Percentiles rank a stretch among this genome's conserved stretches.
Evolutionary conservation across 306 rosid genomes (phyloP).

Genomic region (Medicago ruthenica): DNA sequence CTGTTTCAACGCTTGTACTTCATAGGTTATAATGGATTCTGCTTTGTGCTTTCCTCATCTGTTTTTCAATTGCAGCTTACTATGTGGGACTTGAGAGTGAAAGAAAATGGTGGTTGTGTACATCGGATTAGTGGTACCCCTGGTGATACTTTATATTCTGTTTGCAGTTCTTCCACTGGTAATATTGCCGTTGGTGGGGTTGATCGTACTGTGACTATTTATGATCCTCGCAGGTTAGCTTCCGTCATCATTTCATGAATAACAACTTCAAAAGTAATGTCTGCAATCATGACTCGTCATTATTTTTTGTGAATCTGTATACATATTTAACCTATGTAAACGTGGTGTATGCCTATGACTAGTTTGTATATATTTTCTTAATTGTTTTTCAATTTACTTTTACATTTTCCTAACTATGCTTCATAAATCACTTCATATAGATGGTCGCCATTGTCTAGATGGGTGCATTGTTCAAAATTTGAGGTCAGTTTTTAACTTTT

Average conservation of each 20-base stretch:
- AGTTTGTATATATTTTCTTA: background rate
- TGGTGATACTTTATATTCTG: constrained; percentile 77
- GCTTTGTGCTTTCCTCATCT: constrained; percentile 31
- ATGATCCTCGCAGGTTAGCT: constrained; percentile 93
- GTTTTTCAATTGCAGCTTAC: constrained; percentile 59
- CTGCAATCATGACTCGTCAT: constrained; percentile 6
- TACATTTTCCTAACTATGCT: constrained; percentile 31
- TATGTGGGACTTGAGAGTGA: constrained; percentile 91
- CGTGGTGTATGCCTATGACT: constrained; percentile 1
- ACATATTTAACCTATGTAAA: constrained; percentile 17
- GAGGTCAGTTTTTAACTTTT: constrained; percentile 68
- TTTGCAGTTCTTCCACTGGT: constrained; percentile 76
- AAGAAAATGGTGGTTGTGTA: constrained; percentile 89
- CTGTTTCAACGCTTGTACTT: background rate
- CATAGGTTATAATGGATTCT: constrained; percentile 33
- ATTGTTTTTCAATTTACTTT: background rate
- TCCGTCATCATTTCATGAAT: constrained; percentile 23
- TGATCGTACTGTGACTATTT: constrained; percentile 84
- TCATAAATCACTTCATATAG: constrained; percentile 51
- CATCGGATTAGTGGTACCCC: constrained; percentile 75
- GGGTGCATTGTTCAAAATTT: constrained; percentile 90
- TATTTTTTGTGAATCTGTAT: constrained; percentile 23
- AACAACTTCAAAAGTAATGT: constrained; percentile 32
- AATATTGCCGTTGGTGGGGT: constrained; percentile 85
- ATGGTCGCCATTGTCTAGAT: constrained; percentile 84